Conservation (phyloP, 495 filamentous ascomycete genomes). For the Eremomyces bilateralis region DNA sequence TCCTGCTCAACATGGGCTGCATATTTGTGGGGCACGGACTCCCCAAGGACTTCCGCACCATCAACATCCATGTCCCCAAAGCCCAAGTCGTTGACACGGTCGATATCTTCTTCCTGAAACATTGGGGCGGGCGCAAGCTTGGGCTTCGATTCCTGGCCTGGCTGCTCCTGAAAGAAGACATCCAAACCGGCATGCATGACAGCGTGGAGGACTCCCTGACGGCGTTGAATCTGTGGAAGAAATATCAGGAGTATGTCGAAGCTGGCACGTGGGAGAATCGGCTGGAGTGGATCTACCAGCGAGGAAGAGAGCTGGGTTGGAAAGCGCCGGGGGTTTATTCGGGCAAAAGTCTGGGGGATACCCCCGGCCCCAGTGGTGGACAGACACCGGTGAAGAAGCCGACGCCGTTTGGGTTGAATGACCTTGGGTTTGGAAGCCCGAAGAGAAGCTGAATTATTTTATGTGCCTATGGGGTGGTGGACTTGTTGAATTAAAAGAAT, state of each 20-base stretch:
- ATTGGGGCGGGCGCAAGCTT: slow-evolving; percentile 50
- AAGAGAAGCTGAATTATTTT: too few species aligned
- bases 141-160: slow-evolving; percentile 75
- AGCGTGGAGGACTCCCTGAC: slow-evolving; percentile 83
- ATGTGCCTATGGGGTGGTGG: too few species aligned
- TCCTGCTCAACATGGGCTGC: slow-evolving; percentile 83
- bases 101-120: slow-evolving; percentile 56
- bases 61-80: slow-evolving; percentile 91
- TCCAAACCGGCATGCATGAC: slow-evolving; percentile 79
- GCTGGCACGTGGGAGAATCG: slow-evolving; percentile 60
- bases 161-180: slow-evolving; percentile 70
- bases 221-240: slow-evolving; percentile 71
- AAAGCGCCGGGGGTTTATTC: slow-evolving; percentile 44
- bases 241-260: slow-evolving; percentile 72
- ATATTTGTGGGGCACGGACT: slow-evolving; percentile 86
- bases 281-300: slow-evolving; percentile 57
- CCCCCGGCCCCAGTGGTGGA: too few species aligned
- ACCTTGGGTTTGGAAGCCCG: too few species aligned
- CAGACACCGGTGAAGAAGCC: too few species aligned
- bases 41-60: slow-evolving; percentile 83
- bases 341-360: too few species aligned
- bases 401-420: too few species aligned
- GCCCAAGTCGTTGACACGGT: slow-evolving; percentile 83
- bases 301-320: slow-evolving; percentile 51
- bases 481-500: too few species aligned